Evolutionary conservation across 371 early-diverging fungal species (phyloP).

Genomic region (Rhizopus delemar): DNA sequence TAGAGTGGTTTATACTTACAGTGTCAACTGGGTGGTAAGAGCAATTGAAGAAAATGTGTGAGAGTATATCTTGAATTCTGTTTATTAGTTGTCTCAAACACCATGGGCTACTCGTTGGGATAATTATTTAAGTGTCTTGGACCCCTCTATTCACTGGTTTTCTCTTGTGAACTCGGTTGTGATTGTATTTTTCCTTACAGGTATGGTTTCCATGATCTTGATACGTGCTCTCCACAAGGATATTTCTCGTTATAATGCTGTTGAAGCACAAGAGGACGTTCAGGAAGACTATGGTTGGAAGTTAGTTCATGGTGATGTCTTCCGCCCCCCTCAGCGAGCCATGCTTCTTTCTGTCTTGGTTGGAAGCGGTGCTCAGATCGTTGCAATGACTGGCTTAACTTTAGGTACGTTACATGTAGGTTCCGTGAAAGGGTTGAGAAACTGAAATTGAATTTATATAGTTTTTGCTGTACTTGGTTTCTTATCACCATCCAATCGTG

Average conservation of each 20-base stretch:
- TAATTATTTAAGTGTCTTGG: slow-evolving; percentile 77
- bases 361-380: slow-evolving; percentile 90
- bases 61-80: background rate
- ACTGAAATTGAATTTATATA: slow-evolving; percentile 21
- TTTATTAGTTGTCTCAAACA: slow-evolving; percentile 52
- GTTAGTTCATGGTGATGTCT: slow-evolving; percentile 92
- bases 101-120: slow-evolving; percentile 97
- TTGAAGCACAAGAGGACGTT: slow-evolving; percentile 80
- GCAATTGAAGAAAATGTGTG: background rate
- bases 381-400: slow-evolving; percentile 82
- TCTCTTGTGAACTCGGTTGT: slow-evolving; percentile 86
- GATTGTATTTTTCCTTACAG: slow-evolving; percentile 83
- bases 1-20: slow-evolving; percentile 80
- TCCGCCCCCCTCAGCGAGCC: slow-evolving; percentile 78
- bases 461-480: slow-evolving; percentile 96
- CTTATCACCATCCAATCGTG: slow-evolving; percentile 93
- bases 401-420: slow-evolving; percentile 33
- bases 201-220: slow-evolving; percentile 85
- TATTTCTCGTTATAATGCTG: slow-evolving; percentile 74
- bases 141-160: slow-evolving; percentile 85
- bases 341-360: slow-evolving; percentile 85
- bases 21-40: slow-evolving; percentile 78
- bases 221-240: slow-evolving; percentile 87
- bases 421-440: background rate
- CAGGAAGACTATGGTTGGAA: slow-evolving; percentile 94